Conservation (phyloP, 139 green algal species). For the Ettlia oleoabundans region DNA sequence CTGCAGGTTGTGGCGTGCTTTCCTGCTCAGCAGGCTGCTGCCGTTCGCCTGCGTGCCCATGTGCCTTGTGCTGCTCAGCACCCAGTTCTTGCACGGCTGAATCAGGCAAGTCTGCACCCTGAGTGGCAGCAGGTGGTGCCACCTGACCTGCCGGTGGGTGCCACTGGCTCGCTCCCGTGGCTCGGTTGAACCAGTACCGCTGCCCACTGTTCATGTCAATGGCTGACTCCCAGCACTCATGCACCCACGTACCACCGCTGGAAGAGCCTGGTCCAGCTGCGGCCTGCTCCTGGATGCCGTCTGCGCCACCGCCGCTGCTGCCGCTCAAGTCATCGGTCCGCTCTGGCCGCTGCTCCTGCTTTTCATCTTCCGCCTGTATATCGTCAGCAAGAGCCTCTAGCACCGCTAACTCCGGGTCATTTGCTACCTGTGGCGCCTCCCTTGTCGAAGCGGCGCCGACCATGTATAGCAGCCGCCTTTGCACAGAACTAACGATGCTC, state of each 20-base stretch:
- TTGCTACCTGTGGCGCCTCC: too few species aligned
- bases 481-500: too few species aligned
- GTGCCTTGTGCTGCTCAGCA: too few species aligned
- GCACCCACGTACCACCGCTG: not conserved
- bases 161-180: constrained; percentile 14
- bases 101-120: not conserved
- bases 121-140: not conserved
- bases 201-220: constrained; percentile 6
- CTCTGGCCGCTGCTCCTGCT: too few species aligned
- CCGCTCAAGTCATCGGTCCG: too few species aligned
- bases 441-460: too few species aligned
- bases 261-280: too few species aligned
- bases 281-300: not conserved
- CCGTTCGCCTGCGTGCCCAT: too few species aligned
- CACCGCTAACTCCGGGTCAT: not conserved
- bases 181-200: constrained; percentile 27
- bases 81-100: not conserved
- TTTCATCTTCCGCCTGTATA: not conserved
- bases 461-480: too few species aligned
- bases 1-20: too few species aligned
- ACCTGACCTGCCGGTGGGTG: not conserved
- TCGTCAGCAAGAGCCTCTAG: not conserved
- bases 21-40: too few species aligned
- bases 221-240: constrained; percentile 14
- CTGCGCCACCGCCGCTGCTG: not conserved